Evolutionary conservation across 768 basidiomycete species (phyloP).

Genomic region (Pholiota conissans): DNA sequence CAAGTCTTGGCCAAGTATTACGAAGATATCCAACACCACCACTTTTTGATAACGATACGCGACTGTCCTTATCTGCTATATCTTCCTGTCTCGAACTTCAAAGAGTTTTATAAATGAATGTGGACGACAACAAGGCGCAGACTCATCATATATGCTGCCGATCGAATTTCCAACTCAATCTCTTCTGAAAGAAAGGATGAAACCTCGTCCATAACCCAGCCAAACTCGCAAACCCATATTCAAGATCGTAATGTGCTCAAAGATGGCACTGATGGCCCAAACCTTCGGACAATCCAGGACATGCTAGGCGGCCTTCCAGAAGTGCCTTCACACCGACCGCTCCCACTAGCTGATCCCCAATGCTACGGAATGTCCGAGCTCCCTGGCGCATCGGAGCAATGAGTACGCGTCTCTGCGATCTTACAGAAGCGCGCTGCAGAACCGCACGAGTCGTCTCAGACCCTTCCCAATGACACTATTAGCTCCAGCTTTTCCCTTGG

Average conservation of each 20-base stretch:
- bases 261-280: not conserved
- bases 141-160: not conserved
- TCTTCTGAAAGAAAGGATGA: not conserved
- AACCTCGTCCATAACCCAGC: not conserved
- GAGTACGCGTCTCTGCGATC: constrained; percentile 31
- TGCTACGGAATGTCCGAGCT: constrained; percentile 49
- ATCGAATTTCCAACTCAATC: not conserved
- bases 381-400: constrained; percentile 35
- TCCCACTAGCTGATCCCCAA: constrained; percentile 26
- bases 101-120: no score
- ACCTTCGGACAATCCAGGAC: not conserved
- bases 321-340: no score
- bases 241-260: not conserved
- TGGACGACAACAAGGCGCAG: no score
- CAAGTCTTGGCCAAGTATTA: no score
- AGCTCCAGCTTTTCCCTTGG: no score
- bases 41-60: no score
- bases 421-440: not conserved
- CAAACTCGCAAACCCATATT: not conserved
- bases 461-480: not conserved
- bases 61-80: no score
- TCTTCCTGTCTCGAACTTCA: no score
- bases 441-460: not conserved
- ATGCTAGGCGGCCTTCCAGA: not conserved
- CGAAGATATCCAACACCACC: no score